Evolutionary conservation across 345 rosid genomes (phyloP).

Genomic region (Geranium rotundifolium): DNA sequence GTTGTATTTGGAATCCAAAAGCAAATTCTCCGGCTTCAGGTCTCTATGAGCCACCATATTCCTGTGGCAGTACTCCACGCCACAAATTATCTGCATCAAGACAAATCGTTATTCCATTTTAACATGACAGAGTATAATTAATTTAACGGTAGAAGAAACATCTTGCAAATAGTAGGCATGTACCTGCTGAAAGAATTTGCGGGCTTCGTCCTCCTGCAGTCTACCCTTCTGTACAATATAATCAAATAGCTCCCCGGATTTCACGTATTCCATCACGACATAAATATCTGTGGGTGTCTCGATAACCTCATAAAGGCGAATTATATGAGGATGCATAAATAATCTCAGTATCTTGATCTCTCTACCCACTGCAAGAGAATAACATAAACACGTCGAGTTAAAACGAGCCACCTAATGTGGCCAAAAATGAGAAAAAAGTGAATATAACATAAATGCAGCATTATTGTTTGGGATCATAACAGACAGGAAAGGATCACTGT

Average conservation of each 20-base stretch:
- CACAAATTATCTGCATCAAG: conserved; percentile 74
- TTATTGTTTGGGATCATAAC: too few species aligned
- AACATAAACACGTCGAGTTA: conserved; percentile 1
- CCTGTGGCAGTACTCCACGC: conserved; percentile 94
- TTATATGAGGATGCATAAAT: conserved; percentile 97
- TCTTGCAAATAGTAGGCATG: conserved; percentile 2
- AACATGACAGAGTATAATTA: background rate
- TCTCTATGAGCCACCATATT: conserved; percentile 98
- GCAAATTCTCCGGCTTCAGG: conserved; percentile 94
- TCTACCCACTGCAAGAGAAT: conserved; percentile 67
- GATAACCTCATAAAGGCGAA: conserved; percentile 89
- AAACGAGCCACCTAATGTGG: too few species aligned
- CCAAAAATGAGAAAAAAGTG: background rate
- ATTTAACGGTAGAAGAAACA: background rate
- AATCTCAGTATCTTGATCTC: conserved; percentile 92
- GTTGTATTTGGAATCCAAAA: conserved; percentile 82
- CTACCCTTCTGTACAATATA: conserved; percentile 95
- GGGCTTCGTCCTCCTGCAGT: conserved; percentile 95
- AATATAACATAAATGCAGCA: background rate
- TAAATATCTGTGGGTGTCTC: conserved; percentile 82
- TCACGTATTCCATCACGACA: conserved; percentile 93
- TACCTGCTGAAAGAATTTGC: conserved; percentile 95
- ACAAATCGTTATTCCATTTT: conserved; percentile 7
- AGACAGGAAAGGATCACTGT: background rate
- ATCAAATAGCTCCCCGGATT: conserved; percentile 96